Evolutionary conservation across 2,329 filamentous ascomycete genomes (phyloP).

Genomic region (Atkinsonella texensis): DNA sequence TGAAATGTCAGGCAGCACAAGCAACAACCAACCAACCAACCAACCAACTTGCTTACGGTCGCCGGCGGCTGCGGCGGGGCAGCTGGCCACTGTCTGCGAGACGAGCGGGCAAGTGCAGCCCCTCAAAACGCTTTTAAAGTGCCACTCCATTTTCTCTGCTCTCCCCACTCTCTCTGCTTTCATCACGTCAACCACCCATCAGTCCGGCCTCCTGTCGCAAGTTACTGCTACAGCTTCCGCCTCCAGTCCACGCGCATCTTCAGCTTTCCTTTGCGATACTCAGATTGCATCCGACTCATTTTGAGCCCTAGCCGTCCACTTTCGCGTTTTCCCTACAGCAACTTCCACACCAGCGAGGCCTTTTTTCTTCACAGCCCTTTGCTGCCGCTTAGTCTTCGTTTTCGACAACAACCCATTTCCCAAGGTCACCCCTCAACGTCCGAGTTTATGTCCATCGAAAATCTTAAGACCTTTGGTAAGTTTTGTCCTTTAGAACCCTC

Average conservation of each 20-base stretch:
- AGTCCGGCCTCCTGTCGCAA: conserved; percentile 5
- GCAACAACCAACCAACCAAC: too few species aligned
- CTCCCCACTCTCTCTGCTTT: conserved; percentile 4
- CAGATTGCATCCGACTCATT: not conserved
- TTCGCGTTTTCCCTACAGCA: conserved; percentile 9
- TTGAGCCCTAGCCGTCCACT: not conserved
- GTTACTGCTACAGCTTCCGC: conserved; percentile 2
- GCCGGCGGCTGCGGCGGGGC: not conserved
- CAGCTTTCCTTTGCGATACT: not conserved
- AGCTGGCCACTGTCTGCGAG: conserved; percentile 3
- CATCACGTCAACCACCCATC: conserved; percentile 1
- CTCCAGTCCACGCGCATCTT: conserved; percentile 1
- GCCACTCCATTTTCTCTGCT: conserved; percentile 3
- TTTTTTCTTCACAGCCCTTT: conserved; percentile 32
- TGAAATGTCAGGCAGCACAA: not conserved
- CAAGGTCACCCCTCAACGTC: conserved; percentile 47
- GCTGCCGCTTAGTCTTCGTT: conserved; percentile 27
- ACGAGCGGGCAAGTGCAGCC: not conserved
- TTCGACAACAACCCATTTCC: conserved; percentile 34
- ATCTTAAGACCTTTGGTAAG: conserved; percentile 91
- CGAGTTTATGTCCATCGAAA: conserved; percentile 99
- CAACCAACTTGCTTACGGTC: not conserved
- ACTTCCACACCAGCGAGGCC: conserved; percentile 30
- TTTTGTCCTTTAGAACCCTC: not conserved
- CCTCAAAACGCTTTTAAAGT: not conserved